These are phyloP conservation scores for Cutaneotrichosporon sp. DNA, from an alignment of 1,284 basidiomycete genomes.

Conservation along the genomic window DNA sequence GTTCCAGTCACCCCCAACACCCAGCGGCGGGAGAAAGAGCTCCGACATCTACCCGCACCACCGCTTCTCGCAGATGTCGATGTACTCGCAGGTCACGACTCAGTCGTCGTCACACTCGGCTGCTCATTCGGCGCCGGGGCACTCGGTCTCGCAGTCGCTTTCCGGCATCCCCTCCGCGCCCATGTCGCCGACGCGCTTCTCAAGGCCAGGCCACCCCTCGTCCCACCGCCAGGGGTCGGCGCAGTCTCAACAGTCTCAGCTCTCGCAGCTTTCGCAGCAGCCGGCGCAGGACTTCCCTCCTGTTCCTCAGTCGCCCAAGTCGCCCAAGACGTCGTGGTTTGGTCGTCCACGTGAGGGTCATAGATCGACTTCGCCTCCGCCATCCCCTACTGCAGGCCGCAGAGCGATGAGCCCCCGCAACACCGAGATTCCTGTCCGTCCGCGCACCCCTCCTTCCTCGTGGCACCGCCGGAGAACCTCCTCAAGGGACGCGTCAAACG, in stretches of 20 bases:
- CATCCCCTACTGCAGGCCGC: neutral
- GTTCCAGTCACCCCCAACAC: slow-evolving; percentile 37
- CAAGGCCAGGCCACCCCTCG: slow-evolving; percentile 9
- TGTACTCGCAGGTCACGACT: slow-evolving; percentile 7
- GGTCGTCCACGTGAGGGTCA: slow-evolving; percentile 6
- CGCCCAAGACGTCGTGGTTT: slow-evolving; percentile 12
- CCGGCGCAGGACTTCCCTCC: neutral
- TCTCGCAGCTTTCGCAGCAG: too few species aligned
- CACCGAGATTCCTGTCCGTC: neutral
- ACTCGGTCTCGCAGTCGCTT: too few species aligned
- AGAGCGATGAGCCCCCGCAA: neutral
- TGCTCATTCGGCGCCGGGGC: neutral
- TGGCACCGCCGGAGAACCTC: slow-evolving; percentile 3
- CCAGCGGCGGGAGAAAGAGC: neutral
- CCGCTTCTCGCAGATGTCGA: slow-evolving; percentile 10
- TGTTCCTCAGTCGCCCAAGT: neutral
- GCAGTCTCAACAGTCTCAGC: neutral
- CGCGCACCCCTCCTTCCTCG: slow-evolving; percentile 2
- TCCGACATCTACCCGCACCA: slow-evolving; percentile 4
- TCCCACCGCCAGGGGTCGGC: neutral
- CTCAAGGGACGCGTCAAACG: neutral
- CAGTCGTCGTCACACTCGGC: neutral
- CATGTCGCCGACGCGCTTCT: slow-evolving; percentile 8
- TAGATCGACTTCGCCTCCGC: neutral
- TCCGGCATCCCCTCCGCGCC: neutral